A percentile compares a stretch with the other conserved stretches of the same genome.
Evolutionary conservation across 2,329 filamentous ascomycete species (phyloP).

Genomic region (Myriosclerotinia scirpicola): DNA sequence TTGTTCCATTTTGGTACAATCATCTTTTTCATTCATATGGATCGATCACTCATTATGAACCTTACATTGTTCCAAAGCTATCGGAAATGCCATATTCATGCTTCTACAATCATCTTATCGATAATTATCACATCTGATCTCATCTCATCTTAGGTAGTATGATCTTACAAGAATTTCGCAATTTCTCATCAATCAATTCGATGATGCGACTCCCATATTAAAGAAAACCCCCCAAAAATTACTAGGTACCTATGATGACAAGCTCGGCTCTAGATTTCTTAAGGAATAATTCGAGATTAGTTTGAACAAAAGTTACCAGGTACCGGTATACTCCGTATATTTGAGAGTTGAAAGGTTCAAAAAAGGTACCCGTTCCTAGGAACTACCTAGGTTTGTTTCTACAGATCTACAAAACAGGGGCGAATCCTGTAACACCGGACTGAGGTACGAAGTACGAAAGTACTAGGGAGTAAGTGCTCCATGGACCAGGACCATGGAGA

Average conservation of each 20-base stretch:
- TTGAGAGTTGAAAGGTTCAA: neutral
- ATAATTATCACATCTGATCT: neutral
- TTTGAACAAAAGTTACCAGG: neutral
- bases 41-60: neutral
- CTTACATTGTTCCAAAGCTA: neutral
- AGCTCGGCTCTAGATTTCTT: neutral
- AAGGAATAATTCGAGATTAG: neutral
- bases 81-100: neutral
- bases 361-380: neutral
- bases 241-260: neutral
- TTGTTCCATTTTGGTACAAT: conserved; percentile 16
- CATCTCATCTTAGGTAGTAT: too few species aligned
- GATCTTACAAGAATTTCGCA: neutral
- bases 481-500: neutral
- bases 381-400: too few species aligned
- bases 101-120: neutral
- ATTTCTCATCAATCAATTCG: conserved; percentile 1
- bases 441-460: neutral
- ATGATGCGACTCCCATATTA: neutral
- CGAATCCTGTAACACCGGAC: conserved; percentile 10
- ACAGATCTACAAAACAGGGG: conserved; percentile 6
- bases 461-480: neutral
- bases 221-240: neutral
- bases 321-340: neutral
- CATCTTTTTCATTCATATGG: neutral